Evolutionary conservation across 148 eudicot species (phyloP).

Genomic region (Camellia granthamiana): DNA sequence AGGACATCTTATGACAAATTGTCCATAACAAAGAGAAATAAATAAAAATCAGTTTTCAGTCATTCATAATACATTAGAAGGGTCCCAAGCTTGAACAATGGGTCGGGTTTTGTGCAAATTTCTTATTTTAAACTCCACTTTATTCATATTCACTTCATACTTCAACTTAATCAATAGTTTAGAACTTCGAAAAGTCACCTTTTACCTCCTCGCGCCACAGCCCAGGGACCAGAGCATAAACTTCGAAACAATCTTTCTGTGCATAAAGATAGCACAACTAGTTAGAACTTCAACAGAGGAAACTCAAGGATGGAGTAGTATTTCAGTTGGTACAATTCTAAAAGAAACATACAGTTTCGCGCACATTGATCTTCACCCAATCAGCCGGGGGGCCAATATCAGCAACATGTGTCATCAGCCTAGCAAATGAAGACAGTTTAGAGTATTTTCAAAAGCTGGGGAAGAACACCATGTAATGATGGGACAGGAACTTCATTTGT

Average conservation of each 20-base stretch:
- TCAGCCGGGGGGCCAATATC: constrained; percentile 92
- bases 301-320: neutral
- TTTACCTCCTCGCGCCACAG: constrained; percentile 98
- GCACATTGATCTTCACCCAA: constrained; percentile 94
- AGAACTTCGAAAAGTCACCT: too few species aligned
- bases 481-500: neutral
- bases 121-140: too few species aligned
- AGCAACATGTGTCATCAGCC: constrained; percentile 61
- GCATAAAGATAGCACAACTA: neutral
- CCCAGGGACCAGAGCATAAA: constrained; percentile 95
- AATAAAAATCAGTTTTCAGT: too few species aligned
- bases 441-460: neutral
- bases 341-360: constrained; percentile 61
- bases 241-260: constrained; percentile 93
- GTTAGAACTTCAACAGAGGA: neutral
- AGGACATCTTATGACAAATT: too few species aligned
- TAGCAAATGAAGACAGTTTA: constrained; percentile 32
- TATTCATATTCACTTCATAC: too few species aligned
- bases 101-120: too few species aligned
- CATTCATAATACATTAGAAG: too few species aligned
- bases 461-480: neutral
- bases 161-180: too few species aligned
- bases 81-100: too few species aligned
- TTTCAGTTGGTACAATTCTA: neutral
- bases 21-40: too few species aligned